Evolutionary conservation across 257 asterid genomes (phyloP).

Genomic region (Petrea volubilis): DNA sequence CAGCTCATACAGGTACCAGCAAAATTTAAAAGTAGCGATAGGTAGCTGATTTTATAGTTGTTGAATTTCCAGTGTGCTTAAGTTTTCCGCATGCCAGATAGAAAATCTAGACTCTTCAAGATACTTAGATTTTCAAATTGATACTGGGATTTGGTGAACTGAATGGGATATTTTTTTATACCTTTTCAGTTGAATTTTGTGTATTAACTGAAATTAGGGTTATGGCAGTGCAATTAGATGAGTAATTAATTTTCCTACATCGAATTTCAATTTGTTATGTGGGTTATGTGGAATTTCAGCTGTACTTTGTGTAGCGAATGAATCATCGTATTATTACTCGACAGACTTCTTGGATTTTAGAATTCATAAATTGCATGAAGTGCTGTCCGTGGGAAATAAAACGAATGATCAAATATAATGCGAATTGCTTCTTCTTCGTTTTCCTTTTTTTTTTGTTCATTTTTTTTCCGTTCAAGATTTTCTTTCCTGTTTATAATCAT

Average conservation of each 20-base stretch:
- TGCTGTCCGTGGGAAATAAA: neutral
- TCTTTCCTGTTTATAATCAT: neutral
- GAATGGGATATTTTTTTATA: neutral
- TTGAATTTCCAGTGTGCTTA: slow-evolving; percentile 2
- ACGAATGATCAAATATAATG: neutral
- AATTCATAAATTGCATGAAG: neutral
- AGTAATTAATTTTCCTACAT: neutral
- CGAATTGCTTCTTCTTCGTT: neutral
- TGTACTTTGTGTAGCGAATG: slow-evolving; percentile 1
- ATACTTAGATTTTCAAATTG: neutral
- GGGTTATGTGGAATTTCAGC: slow-evolving; percentile 14
- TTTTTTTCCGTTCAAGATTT: too few species aligned
- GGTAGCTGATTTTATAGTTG: slow-evolving; percentile 7
- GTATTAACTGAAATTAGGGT: neutral
- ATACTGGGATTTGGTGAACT: neutral
- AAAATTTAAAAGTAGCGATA: neutral
- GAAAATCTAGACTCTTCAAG: slow-evolving; percentile 3
- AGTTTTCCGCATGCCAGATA: neutral
- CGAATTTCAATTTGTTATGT: neutral
- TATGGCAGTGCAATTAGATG: neutral
- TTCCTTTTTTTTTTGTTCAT: neutral
- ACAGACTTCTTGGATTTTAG: neutral
- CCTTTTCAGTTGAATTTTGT: neutral
- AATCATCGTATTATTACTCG: slow-evolving; percentile 12
- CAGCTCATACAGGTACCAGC: slow-evolving; percentile 51